Percentiles rank a stretch among this genome's conserved stretches.
Evolutionary conservation across 345 rosid genomes (phyloP).

Genomic region (Turnera subulata): DNA sequence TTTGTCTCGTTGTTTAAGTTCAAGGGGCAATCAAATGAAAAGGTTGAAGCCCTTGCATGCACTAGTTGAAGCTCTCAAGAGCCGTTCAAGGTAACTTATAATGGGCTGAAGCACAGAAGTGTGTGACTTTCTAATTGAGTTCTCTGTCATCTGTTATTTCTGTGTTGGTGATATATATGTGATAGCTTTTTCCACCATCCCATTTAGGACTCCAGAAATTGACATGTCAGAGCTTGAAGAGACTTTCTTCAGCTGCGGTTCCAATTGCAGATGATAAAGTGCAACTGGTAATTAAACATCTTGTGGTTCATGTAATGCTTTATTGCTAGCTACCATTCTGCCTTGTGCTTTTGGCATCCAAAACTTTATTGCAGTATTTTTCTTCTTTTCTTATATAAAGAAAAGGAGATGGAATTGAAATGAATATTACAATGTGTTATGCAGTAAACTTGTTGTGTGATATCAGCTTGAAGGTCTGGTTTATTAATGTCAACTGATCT

Average conservation of each 20-base stretch:
- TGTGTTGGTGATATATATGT: constrained; percentile 4
- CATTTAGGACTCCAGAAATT: constrained; percentile 81
- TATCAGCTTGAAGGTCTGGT: too few species aligned
- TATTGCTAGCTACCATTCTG: neutral
- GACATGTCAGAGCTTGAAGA: constrained; percentile 94
- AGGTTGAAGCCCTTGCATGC: constrained; percentile 93
- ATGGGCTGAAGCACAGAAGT: constrained; percentile 99
- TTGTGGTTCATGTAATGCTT: neutral
- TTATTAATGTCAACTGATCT: too few species aligned
- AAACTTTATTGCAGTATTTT: neutral
- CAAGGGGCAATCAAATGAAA: constrained; percentile 52
- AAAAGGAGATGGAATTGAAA: too few species aligned
- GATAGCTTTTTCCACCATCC: constrained; percentile 11
- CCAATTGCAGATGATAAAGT: constrained; percentile 68
- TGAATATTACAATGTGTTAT: too few species aligned
- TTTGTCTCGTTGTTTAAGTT: constrained; percentile 55
- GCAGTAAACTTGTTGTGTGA: too few species aligned
- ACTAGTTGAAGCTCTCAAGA: constrained; percentile 92
- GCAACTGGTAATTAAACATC: constrained; percentile 61
- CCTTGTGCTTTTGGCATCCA: constrained; percentile 1
- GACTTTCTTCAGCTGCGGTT: constrained; percentile 72
- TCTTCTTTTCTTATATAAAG: too few species aligned
- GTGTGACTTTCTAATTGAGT: constrained; percentile 22
- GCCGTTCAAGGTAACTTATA: constrained; percentile 90
- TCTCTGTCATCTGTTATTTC: constrained; percentile 14